Conservation (phyloP, 768 basidiomycete species). For the Brasilioporus rufonigricans region DNA sequence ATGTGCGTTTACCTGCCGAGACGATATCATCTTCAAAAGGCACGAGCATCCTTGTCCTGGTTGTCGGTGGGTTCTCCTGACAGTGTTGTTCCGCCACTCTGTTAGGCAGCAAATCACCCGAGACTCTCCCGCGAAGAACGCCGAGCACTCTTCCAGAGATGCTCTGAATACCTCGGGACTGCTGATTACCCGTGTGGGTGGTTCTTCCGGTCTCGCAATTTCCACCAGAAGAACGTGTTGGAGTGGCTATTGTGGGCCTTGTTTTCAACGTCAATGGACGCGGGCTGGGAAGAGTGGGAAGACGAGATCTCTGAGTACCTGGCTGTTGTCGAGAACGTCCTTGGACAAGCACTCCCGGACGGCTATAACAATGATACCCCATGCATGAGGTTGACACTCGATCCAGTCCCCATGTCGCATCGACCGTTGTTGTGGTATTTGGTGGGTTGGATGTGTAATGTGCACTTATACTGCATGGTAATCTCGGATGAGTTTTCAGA, state of each 20-base stretch:
- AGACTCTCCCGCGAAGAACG: conserved; percentile 41
- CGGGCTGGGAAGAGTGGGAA: conserved; percentile 37
- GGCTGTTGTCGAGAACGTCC: conserved; percentile 34
- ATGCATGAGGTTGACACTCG: conserved; percentile 53
- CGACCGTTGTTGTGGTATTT: conserved; percentile 65
- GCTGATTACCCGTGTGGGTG: conserved; percentile 45
- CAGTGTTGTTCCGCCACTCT: neutral
- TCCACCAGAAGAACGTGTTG: conserved; percentile 46
- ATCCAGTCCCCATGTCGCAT: conserved; percentile 54
- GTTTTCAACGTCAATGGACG: conserved; percentile 42
- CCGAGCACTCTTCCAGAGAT: conserved; percentile 47
- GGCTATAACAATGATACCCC: conserved; percentile 39
- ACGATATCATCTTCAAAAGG: conserved; percentile 46
- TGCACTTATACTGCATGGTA: neutral
- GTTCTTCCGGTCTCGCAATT: conserved; percentile 40
- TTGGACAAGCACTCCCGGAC: conserved; percentile 40
- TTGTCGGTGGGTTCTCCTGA: neutral
- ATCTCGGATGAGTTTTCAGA: conserved; percentile 33
- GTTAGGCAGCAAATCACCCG: conserved; percentile 39
- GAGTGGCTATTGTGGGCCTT: conserved; percentile 70
- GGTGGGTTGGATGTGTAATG: conserved; percentile 34
- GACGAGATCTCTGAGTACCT: conserved; percentile 54
- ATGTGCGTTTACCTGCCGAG: conserved; percentile 49
- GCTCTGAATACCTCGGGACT: conserved; percentile 27
- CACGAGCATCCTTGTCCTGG: neutral